Evolutionary conservation across 2,329 filamentous ascomycete genomes (phyloP).

Genomic region (Xylaria sp.): DNA sequence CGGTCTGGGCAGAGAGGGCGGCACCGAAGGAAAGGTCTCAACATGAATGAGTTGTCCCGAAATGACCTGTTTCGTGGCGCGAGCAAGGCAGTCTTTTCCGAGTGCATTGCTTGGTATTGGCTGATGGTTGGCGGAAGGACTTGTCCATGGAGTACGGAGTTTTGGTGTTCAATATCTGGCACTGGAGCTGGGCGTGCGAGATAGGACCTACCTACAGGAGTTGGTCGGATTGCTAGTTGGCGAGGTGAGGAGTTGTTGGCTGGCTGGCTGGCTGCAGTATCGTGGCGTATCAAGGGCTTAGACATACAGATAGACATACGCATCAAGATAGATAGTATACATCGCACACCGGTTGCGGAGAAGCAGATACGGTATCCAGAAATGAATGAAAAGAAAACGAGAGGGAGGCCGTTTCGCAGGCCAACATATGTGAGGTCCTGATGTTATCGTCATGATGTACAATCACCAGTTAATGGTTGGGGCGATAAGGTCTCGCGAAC

Average conservation of each 20-base stretch:
- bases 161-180: conserved; percentile 17
- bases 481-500: background rate
- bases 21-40: background rate
- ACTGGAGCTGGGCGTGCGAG: background rate
- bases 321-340: background rate
- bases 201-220: background rate
- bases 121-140: background rate
- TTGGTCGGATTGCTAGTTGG: background rate
- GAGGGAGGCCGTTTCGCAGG: background rate
- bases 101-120: conserved; percentile 2
- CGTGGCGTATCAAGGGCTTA: conserved; percentile 20
- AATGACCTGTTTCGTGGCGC: conserved; percentile 10
- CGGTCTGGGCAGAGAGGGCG: background rate
- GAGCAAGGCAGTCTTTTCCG: background rate
- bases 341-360: conserved; percentile 13
- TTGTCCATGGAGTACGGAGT: conserved; percentile 23
- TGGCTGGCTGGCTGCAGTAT: conserved; percentile 2
- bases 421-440: background rate
- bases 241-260: background rate
- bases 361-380: background rate
- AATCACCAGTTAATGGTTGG: background rate
- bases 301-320: conserved; percentile 3
- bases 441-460: background rate
- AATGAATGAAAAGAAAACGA: no score
- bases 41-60: background rate